phyloP scores from a whole-genome alignment of 2,329 filamentous ascomycete genomes.

The Colletotrichum sidae region DNA sequence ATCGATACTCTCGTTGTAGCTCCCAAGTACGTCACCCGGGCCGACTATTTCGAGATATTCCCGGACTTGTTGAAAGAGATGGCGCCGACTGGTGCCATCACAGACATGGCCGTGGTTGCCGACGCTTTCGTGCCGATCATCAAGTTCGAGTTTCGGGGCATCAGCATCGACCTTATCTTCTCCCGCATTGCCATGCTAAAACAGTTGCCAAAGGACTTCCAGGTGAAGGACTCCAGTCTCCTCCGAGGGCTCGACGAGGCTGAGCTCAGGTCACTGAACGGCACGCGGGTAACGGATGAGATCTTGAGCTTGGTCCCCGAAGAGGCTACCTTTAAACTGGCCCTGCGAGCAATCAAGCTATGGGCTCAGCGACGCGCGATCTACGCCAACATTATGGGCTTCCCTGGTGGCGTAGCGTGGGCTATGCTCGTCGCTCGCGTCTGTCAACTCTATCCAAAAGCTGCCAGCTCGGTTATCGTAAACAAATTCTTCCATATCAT shows the following conservation, averaged over 20 bases:
- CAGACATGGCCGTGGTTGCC: conserved; percentile 85
- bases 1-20: conserved; percentile 96
- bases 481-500: conserved; percentile 96
- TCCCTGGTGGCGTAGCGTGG: conserved; percentile 96
- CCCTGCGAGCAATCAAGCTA: conserved; percentile 91
- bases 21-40: conserved; percentile 86
- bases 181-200: conserved; percentile 77
- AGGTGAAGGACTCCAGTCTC: conserved; percentile 85
- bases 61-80: conserved; percentile 82
- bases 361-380: conserved; percentile 95
- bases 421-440: conserved; percentile 97
- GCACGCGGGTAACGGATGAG: conserved; percentile 93
- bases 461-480: conserved; percentile 87
- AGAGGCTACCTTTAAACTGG: conserved; percentile 87
- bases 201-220: conserved; percentile 78
- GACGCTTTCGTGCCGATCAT: conserved; percentile 97
- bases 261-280: conserved; percentile 90
- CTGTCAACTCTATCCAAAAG: conserved; percentile 95
- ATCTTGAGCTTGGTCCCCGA: conserved; percentile 91
- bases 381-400: conserved; percentile 96
- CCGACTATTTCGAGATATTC: conserved; percentile 93
- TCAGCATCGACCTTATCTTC: conserved; percentile 96
- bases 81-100: conserved; percentile 82
- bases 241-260: conserved; percentile 88
- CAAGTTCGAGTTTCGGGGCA: conserved; percentile 90